These are phyloP conservation scores for Candida insectorum DNA, from an alignment of 805 yeast species.

Conservation along the genomic window DNA sequence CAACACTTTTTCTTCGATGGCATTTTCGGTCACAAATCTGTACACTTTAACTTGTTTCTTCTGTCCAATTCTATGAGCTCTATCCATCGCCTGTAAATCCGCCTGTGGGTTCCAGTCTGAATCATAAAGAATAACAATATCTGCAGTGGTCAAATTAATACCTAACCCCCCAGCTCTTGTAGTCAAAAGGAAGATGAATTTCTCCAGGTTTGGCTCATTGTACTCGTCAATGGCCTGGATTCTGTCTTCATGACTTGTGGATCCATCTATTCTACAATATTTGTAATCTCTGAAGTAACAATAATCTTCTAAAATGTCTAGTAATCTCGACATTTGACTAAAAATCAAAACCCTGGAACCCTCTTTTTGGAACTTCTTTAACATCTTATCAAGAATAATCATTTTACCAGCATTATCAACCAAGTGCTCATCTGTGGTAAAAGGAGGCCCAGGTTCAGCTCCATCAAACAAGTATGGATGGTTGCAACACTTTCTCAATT, in stretches of 20 bases:
- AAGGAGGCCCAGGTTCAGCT: slow-evolving; percentile 99
- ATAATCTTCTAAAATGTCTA: slow-evolving; percentile 90
- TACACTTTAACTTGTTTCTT: slow-evolving; percentile 92
- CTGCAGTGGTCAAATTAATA: slow-evolving; percentile 88
- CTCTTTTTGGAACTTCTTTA: slow-evolving; percentile 63
- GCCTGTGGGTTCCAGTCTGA: slow-evolving; percentile 99
- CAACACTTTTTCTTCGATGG: slow-evolving; percentile 92
- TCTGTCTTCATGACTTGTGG: slow-evolving; percentile 90
- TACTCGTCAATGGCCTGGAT: slow-evolving; percentile 90
- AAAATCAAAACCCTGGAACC: slow-evolving; percentile 91
- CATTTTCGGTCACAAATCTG: slow-evolving; percentile 91
- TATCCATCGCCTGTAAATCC: slow-evolving; percentile 96
- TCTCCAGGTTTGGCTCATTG: slow-evolving; percentile 75
- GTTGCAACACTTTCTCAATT: slow-evolving; percentile 91
- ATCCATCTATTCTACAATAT: slow-evolving; percentile 91
- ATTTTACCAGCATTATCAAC: slow-evolving; percentile 88
- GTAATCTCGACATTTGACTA: slow-evolving; percentile 88
- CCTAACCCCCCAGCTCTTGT: slow-evolving; percentile 98
- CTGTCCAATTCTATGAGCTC: slow-evolving; percentile 97
- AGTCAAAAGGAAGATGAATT: slow-evolving; percentile 80
- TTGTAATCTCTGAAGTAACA: slow-evolving; percentile 79
- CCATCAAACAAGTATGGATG: slow-evolving; percentile 97
- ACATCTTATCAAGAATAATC: slow-evolving; percentile 79
- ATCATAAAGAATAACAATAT: slow-evolving; percentile 82
- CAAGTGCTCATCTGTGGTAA: slow-evolving; percentile 90